phyloP scores from a whole-genome alignment of 1,139 yeast genomes.

The Arxiozyma bovina region DNA sequence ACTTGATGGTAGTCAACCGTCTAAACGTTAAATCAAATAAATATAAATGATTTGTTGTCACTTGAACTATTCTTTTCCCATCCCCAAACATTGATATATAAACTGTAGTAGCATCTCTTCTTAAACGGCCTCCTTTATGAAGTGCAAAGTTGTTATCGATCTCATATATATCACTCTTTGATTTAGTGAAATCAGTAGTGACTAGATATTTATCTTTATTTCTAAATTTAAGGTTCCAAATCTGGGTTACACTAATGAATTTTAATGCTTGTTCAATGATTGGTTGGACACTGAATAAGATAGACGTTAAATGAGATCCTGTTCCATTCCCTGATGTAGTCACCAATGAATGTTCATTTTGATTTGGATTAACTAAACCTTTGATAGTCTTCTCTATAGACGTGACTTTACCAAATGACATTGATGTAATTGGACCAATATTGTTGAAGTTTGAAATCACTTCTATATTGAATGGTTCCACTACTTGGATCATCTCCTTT shows the following conservation, averaged over 20 bases:
- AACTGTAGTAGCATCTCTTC: slow-evolving; percentile 56
- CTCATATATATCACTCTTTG: slow-evolving; percentile 64
- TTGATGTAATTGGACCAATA: slow-evolving; percentile 67
- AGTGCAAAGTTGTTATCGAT: slow-evolving; percentile 58
- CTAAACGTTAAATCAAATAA: slow-evolving; percentile 60
- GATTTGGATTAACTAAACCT: slow-evolving; percentile 61
- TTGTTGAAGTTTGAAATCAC: slow-evolving; percentile 50
- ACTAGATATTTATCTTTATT: slow-evolving; percentile 49
- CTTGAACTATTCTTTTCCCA: slow-evolving; percentile 61
- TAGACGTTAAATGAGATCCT: slow-evolving; percentile 49
- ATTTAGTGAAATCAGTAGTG: slow-evolving; percentile 60
- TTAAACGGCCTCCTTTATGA: slow-evolving; percentile 54
- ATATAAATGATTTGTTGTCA: slow-evolving; percentile 57
- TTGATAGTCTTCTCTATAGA: slow-evolving; percentile 48
- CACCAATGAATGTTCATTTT: slow-evolving; percentile 55
- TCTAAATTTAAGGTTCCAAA: slow-evolving; percentile 52
- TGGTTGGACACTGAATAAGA: slow-evolving; percentile 59
- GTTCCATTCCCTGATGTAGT: slow-evolving; percentile 60
- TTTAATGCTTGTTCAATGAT: slow-evolving; percentile 58
- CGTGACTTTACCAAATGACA: slow-evolving; percentile 54
- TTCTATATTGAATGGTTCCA: slow-evolving; percentile 34
- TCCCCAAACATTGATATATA: slow-evolving; percentile 55
- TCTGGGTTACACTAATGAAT: slow-evolving; percentile 65
- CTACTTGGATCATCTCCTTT: slow-evolving; percentile 30
- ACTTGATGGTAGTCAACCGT: slow-evolving; percentile 32